Evolutionary conservation across 139 green algal species (phyloP).

Genomic region (Edaphochlamys debaryana): DNA sequence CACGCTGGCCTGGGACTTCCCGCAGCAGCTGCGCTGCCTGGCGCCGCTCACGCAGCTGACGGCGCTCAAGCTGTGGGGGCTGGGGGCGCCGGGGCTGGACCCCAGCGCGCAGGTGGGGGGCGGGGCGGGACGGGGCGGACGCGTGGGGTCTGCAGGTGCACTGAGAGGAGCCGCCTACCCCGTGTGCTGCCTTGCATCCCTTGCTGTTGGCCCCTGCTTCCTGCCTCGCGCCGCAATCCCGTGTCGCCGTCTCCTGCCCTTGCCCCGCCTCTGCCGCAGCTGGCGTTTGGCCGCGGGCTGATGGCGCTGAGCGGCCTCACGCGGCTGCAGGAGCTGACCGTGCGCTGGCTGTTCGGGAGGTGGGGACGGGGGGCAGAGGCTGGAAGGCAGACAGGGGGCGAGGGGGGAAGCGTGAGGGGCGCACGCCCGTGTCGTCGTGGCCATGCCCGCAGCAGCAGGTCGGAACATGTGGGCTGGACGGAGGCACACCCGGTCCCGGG

Average conservation of each 20-base stretch:
- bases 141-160: no score
- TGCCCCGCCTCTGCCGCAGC: not conserved
- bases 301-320: conserved; percentile 34
- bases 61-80: conserved; percentile 34
- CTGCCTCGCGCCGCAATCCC: no score
- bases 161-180: no score
- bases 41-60: conserved; percentile 4
- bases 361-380: not conserved
- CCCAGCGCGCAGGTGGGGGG: conserved; percentile 19
- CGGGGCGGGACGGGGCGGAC: not conserved
- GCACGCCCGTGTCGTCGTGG: no score
- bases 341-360: conserved; percentile 38
- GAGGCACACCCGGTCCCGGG: no score
- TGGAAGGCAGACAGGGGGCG: no score
- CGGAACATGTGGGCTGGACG: no score
- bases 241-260: no score
- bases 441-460: no score
- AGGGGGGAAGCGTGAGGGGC: no score
- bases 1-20: conserved; percentile 30
- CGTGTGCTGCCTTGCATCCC: no score
- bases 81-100: conserved; percentile 35
- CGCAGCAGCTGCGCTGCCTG: conserved; percentile 1
- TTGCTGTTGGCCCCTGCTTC: no score
- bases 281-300: conserved; percentile 5
- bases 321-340: conserved; percentile 27